Conservation (phyloP, 768 basidiomycete genomes). For the Kwoniella dejecticola region DNA sequence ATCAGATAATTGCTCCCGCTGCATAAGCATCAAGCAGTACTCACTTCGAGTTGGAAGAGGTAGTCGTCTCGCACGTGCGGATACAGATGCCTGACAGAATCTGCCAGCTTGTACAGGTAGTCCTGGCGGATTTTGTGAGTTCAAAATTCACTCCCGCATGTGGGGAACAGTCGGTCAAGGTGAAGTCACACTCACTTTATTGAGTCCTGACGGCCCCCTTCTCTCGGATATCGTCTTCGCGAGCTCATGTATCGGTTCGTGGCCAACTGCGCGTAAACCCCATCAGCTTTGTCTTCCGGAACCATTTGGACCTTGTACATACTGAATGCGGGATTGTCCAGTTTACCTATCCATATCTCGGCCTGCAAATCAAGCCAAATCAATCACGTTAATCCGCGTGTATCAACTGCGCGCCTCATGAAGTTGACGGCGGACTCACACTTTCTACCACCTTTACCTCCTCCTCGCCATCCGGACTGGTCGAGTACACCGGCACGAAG, state of each 20-base stretch:
- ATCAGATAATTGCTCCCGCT: too few relatives aligned
- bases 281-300: too few relatives aligned
- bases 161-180: background rate
- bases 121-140: slow-evolving; percentile 62
- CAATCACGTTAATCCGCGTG: background rate
- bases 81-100: slow-evolving; percentile 68
- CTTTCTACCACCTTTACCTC: slow-evolving; percentile 60
- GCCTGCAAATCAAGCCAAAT: slow-evolving; percentile 9
- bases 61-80: slow-evolving; percentile 52
- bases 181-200: slow-evolving; percentile 65
- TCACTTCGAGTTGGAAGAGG: slow-evolving; percentile 53
- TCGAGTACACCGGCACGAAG: slow-evolving; percentile 69
- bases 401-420: too few relatives aligned
- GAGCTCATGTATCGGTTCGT: slow-evolving; percentile 72
- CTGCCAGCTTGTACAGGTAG: slow-evolving; percentile 77
- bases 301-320: slow-evolving; percentile 38
- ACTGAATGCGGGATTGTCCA: slow-evolving; percentile 89
- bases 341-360: slow-evolving; percentile 79
- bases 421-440: too few relatives aligned
- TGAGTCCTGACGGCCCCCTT: slow-evolving; percentile 82
- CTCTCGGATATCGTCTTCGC: slow-evolving; percentile 72
- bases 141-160: background rate
- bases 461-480: slow-evolving; percentile 61
- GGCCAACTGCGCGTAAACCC: slow-evolving; percentile 64
- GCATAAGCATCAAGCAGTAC: slow-evolving; percentile 17